Evolutionary conservation across 2,329 filamentous ascomycete genomes (phyloP), one percentile per base, ranked within the genome.

Genomic region (Sarocladium brachiariae): DNA sequence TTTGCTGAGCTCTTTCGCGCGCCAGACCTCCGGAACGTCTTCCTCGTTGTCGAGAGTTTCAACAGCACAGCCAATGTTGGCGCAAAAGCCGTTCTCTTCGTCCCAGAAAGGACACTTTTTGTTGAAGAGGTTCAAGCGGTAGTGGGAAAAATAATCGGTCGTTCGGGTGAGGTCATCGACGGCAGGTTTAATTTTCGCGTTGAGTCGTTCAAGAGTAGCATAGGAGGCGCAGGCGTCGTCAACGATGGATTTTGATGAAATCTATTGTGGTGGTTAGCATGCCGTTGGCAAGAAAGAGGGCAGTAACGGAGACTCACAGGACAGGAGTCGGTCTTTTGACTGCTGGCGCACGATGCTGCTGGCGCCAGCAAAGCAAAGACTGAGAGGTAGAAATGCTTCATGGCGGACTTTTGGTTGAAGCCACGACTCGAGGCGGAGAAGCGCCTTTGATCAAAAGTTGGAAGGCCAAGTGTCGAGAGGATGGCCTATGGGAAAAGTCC

Each of bases 131-230:
- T 96, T 97, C 41, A 99, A 74, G 52, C 93, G 86, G 72, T 97
- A 99, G 70, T 97, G 90, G 50, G 92, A 92, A 71, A 99, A 99
- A 78, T 96, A 99, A 69, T 99, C 93, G 66, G 92, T 95, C 50
- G 87, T 83, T 59, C 81, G 81, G 0, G 89, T 95, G 41, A 99
- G 81, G 51, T 88, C 85, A 60, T 88, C 80, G 58, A 99, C 72
- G 49, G 83, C 80, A 16, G 90, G 87, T 59, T 85, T 84, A 55
- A 96, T 76, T 53, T 81, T 78, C 57, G 76, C 69, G 70, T 97
- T 99, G 50, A 99, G 76, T 35, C 76, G 74, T 64, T 99, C 91
- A 67, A 99, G 86, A 33, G 89, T 90, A 51, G 85, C 84, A 70
- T 95, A 99, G 51, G 92, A 96, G 55, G 89, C 89, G 71, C 93